Evolutionary conservation across 352 stramenopile genomes (phyloP).

Genomic region (Globisporangium recalcitrans): DNA sequence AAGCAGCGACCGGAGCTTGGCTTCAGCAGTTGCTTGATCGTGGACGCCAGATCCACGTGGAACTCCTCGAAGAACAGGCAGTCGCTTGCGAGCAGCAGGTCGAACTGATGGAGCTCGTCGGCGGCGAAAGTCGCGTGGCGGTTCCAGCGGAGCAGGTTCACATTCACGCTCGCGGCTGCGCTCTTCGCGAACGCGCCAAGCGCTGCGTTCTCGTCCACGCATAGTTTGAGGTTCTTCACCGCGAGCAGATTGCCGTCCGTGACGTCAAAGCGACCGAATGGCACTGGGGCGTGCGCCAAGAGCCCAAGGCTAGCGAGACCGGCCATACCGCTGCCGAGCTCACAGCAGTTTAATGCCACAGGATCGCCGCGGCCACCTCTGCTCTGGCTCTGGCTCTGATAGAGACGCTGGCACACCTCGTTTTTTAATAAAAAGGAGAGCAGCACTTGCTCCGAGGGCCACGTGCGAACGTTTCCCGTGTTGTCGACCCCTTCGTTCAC

Average conservation of each 20-base stretch:
- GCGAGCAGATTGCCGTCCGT: conserved; percentile 72
- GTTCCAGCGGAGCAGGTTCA: conserved; percentile 69
- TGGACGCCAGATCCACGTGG: conserved; percentile 67
- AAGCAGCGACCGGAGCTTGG: conserved; percentile 41
- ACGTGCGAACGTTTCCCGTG: conserved; percentile 85
- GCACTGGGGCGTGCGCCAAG: conserved; percentile 34
- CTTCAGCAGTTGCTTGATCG: conserved; percentile 51
- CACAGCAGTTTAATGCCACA: conserved; percentile 43
- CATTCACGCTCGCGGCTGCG: conserved; percentile 7
- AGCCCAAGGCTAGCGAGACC: conserved; percentile 66
- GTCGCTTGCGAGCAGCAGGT: conserved; percentile 79
- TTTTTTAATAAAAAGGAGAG: conserved; percentile 57
- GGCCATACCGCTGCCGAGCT: conserved; percentile 74
- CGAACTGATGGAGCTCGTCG: conserved; percentile 47
- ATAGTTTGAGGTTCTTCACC: conserved; percentile 63
- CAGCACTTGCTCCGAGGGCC: conserved; percentile 74
- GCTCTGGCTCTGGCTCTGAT: conserved; percentile 16
- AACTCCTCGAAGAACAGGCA: conserved; percentile 88
- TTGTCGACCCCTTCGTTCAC: conserved; percentile 82
- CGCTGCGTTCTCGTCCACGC: conserved; percentile 47
- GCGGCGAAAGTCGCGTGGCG: conserved; percentile 26
- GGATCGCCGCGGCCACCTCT: not conserved
- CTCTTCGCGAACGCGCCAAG: conserved; percentile 18
- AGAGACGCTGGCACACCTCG: conserved; percentile 24
- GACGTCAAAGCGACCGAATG: conserved; percentile 44